A percentile compares a stretch with the other conserved stretches of the same genome.
These are phyloP conservation scores for Lactifluus rugatus DNA, from an alignment of 768 basidiomycete genomes.

Conservation along the genomic window DNA sequence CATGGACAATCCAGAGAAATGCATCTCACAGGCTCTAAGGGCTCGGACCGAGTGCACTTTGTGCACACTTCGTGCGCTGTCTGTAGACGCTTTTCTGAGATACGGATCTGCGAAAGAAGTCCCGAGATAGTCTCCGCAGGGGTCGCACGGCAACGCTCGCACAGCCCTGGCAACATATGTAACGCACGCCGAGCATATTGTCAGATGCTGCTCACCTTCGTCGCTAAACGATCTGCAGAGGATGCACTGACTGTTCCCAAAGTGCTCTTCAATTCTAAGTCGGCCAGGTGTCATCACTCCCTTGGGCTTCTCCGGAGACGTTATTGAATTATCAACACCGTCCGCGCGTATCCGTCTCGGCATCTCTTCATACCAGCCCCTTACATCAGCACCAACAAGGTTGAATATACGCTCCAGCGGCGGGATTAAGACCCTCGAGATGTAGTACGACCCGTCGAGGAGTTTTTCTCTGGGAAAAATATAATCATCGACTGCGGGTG, in stretches of 20 bases:
- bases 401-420: slow-evolving; percentile 88
- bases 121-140: slow-evolving; percentile 29
- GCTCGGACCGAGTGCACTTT: slow-evolving; percentile 30
- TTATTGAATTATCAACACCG: slow-evolving; percentile 28
- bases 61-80: slow-evolving; percentile 31
- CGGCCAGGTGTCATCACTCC: slow-evolving; percentile 29
- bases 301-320: slow-evolving; percentile 29
- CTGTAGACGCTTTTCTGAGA: slow-evolving; percentile 26
- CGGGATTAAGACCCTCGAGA: slow-evolving; percentile 75
- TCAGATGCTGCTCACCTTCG: slow-evolving; percentile 33
- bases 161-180: slow-evolving; percentile 29
- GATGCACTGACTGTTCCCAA: slow-evolving; percentile 59
- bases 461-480: slow-evolving; percentile 42
- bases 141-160: slow-evolving; percentile 18
- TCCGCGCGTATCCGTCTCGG: slow-evolving; percentile 45
- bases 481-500: neutral
- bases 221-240: slow-evolving; percentile 50
- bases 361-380: slow-evolving; percentile 83
- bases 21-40: slow-evolving; percentile 31
- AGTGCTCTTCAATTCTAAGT: slow-evolving; percentile 65
- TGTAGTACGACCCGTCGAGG: slow-evolving; percentile 87
- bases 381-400: slow-evolving; percentile 80
- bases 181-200: neutral
- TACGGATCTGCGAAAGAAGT: slow-evolving; percentile 27
- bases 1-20: slow-evolving; percentile 39